phyloP scores from a whole-genome alignment of 768 basidiomycete genomes.

The Kwoniella bestiolae region DNA sequence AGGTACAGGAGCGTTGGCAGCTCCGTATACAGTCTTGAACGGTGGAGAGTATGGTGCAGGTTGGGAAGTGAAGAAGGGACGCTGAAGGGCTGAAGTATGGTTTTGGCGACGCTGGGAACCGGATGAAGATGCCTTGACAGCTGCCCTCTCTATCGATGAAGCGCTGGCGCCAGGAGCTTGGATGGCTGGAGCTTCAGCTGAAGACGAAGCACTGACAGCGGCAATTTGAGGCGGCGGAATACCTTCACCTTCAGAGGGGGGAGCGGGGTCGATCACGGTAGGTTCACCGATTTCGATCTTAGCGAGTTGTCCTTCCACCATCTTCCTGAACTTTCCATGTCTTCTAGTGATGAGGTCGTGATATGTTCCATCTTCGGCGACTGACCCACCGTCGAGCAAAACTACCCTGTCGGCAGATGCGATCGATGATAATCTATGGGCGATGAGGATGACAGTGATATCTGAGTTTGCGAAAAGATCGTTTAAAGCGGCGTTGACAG shows the following conservation, averaged over 20 bases:
- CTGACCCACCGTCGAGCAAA: conserved; percentile 67
- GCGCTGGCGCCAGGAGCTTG: background rate
- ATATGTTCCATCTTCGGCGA: conserved; percentile 49
- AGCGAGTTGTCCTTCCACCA: conserved; percentile 52
- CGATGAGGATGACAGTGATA: conserved; percentile 85
- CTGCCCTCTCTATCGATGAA: conserved; percentile 6
- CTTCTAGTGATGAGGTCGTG: conserved; percentile 40
- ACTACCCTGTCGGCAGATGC: conserved; percentile 86
- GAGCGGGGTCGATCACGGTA: conserved; percentile 1
- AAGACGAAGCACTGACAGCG: background rate
- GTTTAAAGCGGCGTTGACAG: conserved; percentile 84
- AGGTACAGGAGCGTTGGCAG: conserved; percentile 27
- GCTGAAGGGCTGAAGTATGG: conserved; percentile 35
- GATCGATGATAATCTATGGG: conserved; percentile 86
- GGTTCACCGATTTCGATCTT: conserved; percentile 49
- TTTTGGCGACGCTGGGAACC: conserved; percentile 22
- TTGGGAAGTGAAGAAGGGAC: conserved; percentile 45
- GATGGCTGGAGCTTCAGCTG: background rate
- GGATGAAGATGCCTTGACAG: conserved; percentile 4
- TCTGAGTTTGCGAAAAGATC: conserved; percentile 76
- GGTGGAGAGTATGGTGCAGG: conserved; percentile 23
- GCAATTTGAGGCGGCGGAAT: background rate
- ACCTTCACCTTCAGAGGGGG: conserved; percentile 12
- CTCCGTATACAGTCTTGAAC: conserved; percentile 38
- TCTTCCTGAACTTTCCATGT: conserved; percentile 49